Evolutionary conservation across 495 filamentous ascomycete species (phyloP).

Genomic region (Penicillium psychrofluorescens): DNA sequence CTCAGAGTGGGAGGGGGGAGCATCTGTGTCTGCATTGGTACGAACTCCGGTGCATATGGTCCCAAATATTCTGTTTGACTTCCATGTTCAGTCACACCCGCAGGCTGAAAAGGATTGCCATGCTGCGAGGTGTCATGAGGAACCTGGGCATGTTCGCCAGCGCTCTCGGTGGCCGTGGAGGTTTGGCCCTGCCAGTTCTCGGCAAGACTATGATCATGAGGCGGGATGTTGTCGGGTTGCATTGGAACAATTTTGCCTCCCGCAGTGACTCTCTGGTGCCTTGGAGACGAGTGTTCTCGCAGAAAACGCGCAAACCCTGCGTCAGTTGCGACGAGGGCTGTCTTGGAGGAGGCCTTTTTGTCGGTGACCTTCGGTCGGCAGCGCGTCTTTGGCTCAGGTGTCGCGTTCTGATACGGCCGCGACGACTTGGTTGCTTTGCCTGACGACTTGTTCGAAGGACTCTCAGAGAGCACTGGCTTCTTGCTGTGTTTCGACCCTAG

Average conservation of each 20-base stretch:
- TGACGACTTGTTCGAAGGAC: conserved; percentile 1
- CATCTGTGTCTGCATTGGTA: too few relatives aligned
- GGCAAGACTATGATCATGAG: conserved; percentile 3
- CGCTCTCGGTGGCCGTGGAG: conserved; percentile 1
- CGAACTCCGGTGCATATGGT: too few relatives aligned
- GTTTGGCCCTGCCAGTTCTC: background rate
- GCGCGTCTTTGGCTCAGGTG: background rate
- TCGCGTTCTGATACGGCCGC: conserved; percentile 1
- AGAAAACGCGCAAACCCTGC: conserved; percentile 46
- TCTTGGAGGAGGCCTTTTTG: conserved; percentile 14
- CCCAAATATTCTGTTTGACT: too few relatives aligned
- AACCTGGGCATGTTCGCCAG: too few relatives aligned
- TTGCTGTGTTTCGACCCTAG: background rate
- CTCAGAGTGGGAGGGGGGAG: too few relatives aligned
- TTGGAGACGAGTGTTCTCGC: conserved; percentile 53
- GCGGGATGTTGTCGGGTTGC: conserved; percentile 15
- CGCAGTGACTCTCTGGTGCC: conserved; percentile 55
- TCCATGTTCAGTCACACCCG: too few relatives aligned
- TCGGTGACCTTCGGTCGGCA: conserved; percentile 6
- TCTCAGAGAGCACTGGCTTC: conserved; percentile 1
- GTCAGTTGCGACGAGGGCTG: conserved; percentile 18
- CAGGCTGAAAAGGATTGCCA: too few relatives aligned
- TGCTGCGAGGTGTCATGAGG: too few relatives aligned
- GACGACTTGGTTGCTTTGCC: background rate
- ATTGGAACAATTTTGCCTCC: conserved; percentile 58